These are phyloP conservation scores for Canavalia gladiata DNA, from an alignment of 306 rosid species.

Conservation along the genomic window DNA sequence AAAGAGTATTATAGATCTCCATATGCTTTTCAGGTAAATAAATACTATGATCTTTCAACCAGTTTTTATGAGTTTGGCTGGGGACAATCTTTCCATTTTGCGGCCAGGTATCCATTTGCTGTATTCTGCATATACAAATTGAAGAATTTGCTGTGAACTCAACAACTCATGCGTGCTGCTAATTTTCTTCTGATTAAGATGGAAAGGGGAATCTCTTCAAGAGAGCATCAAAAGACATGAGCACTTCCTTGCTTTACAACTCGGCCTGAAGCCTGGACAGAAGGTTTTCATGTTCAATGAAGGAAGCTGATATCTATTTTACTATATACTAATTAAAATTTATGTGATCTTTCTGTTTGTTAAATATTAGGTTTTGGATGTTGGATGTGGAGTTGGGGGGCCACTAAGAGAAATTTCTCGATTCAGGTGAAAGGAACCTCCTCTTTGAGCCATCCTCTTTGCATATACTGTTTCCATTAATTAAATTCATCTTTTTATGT, in stretches of 20 bases:
- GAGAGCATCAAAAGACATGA: conserved; percentile 95
- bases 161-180: background rate
- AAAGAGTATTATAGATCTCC: conserved; percentile 14
- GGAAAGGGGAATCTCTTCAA: conserved; percentile 85
- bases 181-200: conserved; percentile 58
- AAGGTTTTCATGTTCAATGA: conserved; percentile 63
- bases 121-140: conserved; percentile 1
- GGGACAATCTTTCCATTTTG: conserved; percentile 99
- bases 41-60: conserved; percentile 89
- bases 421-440: conserved; percentile 69
- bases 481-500: background rate
- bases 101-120: conserved; percentile 64
- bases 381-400: conserved; percentile 97
- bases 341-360: background rate
- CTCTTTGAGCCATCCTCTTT: background rate
- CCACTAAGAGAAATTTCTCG: conserved; percentile 90
- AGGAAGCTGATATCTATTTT: conserved; percentile 11
- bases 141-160: background rate
- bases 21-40: conserved; percentile 75
- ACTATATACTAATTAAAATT: conserved; percentile 1
- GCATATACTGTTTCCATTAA: background rate
- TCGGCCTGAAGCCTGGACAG: conserved; percentile 80
- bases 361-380: conserved; percentile 77
- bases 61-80: conserved; percentile 97
- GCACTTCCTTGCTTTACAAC: conserved; percentile 91